A percentile compares a stretch with the other conserved stretches of the same genome.
Evolutionary conservation across 2,329 filamentous ascomycete genomes (phyloP).

Genomic region (Botrytis pseudocinerea): DNA sequence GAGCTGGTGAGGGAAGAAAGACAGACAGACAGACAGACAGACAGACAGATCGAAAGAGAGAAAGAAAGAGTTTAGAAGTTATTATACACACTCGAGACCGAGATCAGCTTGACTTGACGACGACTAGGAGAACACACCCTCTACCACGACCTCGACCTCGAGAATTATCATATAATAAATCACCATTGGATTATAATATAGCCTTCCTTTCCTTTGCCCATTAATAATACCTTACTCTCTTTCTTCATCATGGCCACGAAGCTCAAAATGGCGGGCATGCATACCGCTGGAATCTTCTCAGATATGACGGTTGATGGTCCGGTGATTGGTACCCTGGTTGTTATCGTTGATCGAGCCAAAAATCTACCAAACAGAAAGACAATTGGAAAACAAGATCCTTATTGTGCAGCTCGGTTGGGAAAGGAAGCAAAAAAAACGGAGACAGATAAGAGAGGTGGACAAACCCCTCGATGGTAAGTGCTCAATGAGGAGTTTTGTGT

Average conservation of each 20-base stretch:
- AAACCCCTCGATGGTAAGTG: slow-evolving; percentile 89
- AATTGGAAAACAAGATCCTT: slow-evolving; percentile 98
- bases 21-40: neutral
- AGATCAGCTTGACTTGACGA: neutral
- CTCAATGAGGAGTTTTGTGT: neutral
- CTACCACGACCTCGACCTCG: slow-evolving; percentile 9
- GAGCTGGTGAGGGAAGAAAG: slow-evolving; percentile 29
- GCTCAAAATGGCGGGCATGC: slow-evolving; percentile 62
- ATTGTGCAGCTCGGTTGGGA: slow-evolving; percentile 88
- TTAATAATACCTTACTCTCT: neutral
- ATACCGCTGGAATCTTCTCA: slow-evolving; percentile 90
- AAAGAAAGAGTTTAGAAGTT: neutral
- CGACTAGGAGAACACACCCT: neutral
- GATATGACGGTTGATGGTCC: slow-evolving; percentile 94
- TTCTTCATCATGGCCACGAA: slow-evolving; percentile 51
- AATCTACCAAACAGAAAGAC: slow-evolving; percentile 96
- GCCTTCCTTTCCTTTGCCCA: slow-evolving; percentile 8
- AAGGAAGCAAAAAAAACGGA: slow-evolving; percentile 98
- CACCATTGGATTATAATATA: neutral
- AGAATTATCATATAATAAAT: neutral
- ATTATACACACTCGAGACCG: slow-evolving; percentile 12
- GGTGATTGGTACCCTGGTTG: slow-evolving; percentile 87
- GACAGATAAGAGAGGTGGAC: slow-evolving; percentile 89
- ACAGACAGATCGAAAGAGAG: slow-evolving; percentile 16
- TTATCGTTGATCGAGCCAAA: slow-evolving; percentile 91